These are phyloP conservation scores for Prunus armeniaca DNA, from an alignment of 306 rosid species.

Conservation along the genomic window DNA sequence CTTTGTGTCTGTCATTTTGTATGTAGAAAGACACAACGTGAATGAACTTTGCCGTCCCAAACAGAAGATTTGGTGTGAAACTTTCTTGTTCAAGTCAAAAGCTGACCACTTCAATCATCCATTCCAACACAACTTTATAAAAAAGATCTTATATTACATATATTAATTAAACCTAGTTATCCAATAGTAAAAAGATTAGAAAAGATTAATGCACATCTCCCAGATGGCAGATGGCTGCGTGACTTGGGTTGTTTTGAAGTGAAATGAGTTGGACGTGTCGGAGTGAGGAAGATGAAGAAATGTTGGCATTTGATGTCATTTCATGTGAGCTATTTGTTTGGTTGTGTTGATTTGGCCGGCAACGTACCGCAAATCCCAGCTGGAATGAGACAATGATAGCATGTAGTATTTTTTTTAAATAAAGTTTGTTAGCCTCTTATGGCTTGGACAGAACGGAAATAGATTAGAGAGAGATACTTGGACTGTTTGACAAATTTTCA, in stretches of 20 bases:
- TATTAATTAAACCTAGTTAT: no score
- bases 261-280: neutral
- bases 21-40: no score
- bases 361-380: neutral
- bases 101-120: slow-evolving; percentile 3
- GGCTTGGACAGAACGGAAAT: neutral
- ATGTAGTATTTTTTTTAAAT: neutral
- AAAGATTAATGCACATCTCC: neutral
- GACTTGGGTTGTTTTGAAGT: neutral
- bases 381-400: neutral
- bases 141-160: no score
- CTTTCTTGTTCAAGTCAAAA: neutral
- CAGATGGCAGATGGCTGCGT: neutral
- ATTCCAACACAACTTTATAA: neutral
- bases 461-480: neutral
- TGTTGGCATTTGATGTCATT: neutral
- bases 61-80: neutral
- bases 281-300: neutral
- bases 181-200: neutral
- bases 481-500: neutral
- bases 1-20: no score
- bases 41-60: neutral
- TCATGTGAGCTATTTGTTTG: neutral
- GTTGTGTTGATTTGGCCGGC: slow-evolving; percentile 18
- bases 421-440: neutral